phyloP scores from a whole-genome alignment of 495 filamentous ascomycete genomes.

The Antarctomyces pellizariae region DNA sequence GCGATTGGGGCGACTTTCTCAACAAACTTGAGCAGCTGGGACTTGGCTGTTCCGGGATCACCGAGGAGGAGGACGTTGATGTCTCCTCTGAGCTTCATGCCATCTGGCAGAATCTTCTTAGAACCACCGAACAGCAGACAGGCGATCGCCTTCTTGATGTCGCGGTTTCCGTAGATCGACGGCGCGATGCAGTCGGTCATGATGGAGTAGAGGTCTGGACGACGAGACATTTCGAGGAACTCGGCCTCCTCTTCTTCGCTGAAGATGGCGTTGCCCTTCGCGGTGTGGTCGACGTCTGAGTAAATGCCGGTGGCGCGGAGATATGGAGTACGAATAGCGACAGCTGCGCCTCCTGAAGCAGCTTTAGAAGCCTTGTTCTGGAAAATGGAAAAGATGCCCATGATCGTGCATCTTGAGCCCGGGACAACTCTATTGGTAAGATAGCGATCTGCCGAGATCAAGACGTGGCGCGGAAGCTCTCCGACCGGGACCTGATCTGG shows the following conservation, averaged over 20 bases:
- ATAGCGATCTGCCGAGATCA: slow-evolving; percentile 88
- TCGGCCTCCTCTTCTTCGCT: slow-evolving; percentile 95
- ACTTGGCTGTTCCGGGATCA: slow-evolving; percentile 97
- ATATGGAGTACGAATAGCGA: slow-evolving; percentile 91
- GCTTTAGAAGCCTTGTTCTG: slow-evolving; percentile 72
- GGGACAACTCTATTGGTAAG: slow-evolving; percentile 91
- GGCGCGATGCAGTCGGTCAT: slow-evolving; percentile 88
- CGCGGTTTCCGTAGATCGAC: slow-evolving; percentile 85
- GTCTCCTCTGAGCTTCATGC: slow-evolving; percentile 94
- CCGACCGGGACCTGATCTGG: slow-evolving; percentile 96
- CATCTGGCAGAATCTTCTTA: slow-evolving; percentile 96
- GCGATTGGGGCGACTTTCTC: slow-evolving; percentile 92
- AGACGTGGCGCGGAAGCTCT: slow-evolving; percentile 82
- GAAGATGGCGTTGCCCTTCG: slow-evolving; percentile 67
- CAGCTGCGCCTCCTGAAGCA: slow-evolving; percentile 43
- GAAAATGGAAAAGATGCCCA: slow-evolving; percentile 97
- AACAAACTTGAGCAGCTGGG: slow-evolving; percentile 91
- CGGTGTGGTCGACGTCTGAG: slow-evolving; percentile 70
- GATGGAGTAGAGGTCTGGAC: slow-evolving; percentile 75
- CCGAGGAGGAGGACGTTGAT: slow-evolving; percentile 96
- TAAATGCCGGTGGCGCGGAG: slow-evolving; percentile 85
- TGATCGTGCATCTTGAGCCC: slow-evolving; percentile 80
- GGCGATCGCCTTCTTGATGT: slow-evolving; percentile 98
- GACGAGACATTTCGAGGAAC: slow-evolving; percentile 76
- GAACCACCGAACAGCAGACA: slow-evolving; percentile 88